A percentile compares a stretch with the other conserved stretches of the same genome.
Evolutionary conservation across 163 green algal genomes (phyloP).

Genomic region (Prototheca wickerhamii): DNA sequence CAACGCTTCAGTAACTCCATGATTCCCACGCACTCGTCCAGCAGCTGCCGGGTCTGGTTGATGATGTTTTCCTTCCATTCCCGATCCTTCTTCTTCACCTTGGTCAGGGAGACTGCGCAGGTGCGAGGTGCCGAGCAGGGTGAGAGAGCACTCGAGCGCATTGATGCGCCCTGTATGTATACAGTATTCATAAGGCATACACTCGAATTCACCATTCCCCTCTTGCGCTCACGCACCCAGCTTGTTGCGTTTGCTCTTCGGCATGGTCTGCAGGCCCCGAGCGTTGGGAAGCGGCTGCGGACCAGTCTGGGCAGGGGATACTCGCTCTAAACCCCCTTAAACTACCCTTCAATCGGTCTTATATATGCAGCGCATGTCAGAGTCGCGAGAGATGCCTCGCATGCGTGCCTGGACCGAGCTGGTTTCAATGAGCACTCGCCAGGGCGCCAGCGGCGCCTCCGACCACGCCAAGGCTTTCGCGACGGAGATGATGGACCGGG

Average conservation of each 20-base stretch:
- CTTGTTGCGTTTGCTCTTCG: conserved; percentile 80
- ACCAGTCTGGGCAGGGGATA: too few relatives aligned
- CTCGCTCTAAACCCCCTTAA: too few relatives aligned
- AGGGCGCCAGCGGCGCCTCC: too few relatives aligned
- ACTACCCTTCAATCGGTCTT: too few relatives aligned
- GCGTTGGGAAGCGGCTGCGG: too few relatives aligned
- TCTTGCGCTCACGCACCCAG: conserved; percentile 46
- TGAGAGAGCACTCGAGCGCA: too few relatives aligned
- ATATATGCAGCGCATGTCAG: too few relatives aligned
- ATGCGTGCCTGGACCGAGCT: too few relatives aligned
- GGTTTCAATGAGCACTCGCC: background rate
- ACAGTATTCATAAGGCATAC: background rate
- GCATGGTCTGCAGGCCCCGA: conserved; percentile 48
- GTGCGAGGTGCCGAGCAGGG: background rate
- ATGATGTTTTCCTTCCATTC: conserved; percentile 87
- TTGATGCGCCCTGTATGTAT: too few relatives aligned
- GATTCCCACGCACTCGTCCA: conserved; percentile 61
- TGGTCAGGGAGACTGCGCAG: conserved; percentile 75
- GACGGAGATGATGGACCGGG: too few relatives aligned
- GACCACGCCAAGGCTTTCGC: too few relatives aligned
- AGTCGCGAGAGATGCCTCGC: too few relatives aligned
- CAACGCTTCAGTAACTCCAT: background rate
- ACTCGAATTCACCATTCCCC: background rate
- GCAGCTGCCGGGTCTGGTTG: conserved; percentile 47
- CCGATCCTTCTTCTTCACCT: conserved; percentile 89